Conservation (phyloP, 352 stramenopile species). For the Globisporangium apiculatum region DNA sequence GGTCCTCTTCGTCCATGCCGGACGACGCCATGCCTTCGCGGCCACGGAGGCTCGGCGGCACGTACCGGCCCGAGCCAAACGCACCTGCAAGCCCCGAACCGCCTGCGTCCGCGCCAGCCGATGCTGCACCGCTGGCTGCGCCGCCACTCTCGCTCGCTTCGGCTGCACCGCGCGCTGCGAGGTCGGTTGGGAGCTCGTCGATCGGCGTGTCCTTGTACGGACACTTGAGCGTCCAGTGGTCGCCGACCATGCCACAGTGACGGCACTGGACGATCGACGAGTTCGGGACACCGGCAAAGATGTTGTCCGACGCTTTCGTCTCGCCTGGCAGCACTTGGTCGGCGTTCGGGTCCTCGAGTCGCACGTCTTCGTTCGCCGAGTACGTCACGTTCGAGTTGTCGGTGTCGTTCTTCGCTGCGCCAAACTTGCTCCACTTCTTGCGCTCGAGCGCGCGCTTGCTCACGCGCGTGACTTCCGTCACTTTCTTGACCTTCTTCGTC, state of each 20-base stretch:
- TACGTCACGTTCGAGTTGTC: slow-evolving; percentile 87
- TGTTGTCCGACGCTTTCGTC: slow-evolving; percentile 87
- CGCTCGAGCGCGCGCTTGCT: slow-evolving; percentile 82
- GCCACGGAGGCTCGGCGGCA: slow-evolving; percentile 76
- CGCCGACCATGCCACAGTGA: slow-evolving; percentile 87
- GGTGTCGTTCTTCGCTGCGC: slow-evolving; percentile 53
- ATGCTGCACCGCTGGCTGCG: slow-evolving; percentile 6
- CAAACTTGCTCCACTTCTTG: slow-evolving; percentile 83
- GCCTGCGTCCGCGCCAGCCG: slow-evolving; percentile 21
- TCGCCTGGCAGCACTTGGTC: slow-evolving; percentile 82
- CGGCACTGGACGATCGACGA: slow-evolving; percentile 86
- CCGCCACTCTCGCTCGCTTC: slow-evolving; percentile 19
- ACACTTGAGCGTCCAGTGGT: slow-evolving; percentile 90
- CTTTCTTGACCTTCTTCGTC: slow-evolving; percentile 88
- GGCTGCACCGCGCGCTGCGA: slow-evolving; percentile 36
- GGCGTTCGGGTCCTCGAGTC: slow-evolving; percentile 78
- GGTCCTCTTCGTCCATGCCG: slow-evolving; percentile 43
- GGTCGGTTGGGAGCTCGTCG: slow-evolving; percentile 69
- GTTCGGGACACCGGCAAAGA: slow-evolving; percentile 84
- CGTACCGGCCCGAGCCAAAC: slow-evolving; percentile 84
- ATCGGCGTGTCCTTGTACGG: slow-evolving; percentile 86
- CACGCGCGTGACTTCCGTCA: slow-evolving; percentile 72
- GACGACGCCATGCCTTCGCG: slow-evolving; percentile 27
- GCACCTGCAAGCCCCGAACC: slow-evolving; percentile 56
- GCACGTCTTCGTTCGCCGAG: slow-evolving; percentile 75